Evolutionary conservation across 768 basidiomycete species (phyloP), one percentile per base, ranked within the genome.

Genomic region (Stropharia rugosoannulata): DNA sequence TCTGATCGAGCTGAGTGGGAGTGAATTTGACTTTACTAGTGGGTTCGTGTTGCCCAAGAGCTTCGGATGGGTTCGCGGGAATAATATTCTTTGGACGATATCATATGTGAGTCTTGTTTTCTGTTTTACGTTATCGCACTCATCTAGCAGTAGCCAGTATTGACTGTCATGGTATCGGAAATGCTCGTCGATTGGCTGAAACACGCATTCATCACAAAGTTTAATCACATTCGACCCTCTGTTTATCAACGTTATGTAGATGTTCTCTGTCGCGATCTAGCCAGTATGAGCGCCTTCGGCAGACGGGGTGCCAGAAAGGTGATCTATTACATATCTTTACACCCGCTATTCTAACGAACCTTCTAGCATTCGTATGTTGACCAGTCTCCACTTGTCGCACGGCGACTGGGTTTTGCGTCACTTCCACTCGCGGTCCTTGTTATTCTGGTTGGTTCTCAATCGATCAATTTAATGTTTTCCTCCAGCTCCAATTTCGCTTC

Each of bases 161-260:
- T 98, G 48, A 90, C 91, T 2, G 97, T 99, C 3, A 79, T 98
- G 70, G 66, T 86, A 4, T 96, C 94, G 2, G 97, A 99, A 70
- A 90, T 93, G 81, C 70, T 90, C 11, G 97, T 99, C 10, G 97
- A 99, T 68, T 99, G 96, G 96, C 79, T 98, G 49, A 99, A 99
- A 69, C 97, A 99, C 65, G 96, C 95, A 9, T 99, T 98, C 73
- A 98, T 99, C 64, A 96, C 95, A 49, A 99, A 99, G 70, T 98
- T 98, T 77, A 99, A 99, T 63, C 96, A 98, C 65, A 95, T 99
- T 45, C 86, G 95, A 0, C 93, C 95, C 0, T 90, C 89, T 0
- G 93, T 98, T 2, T 99, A 98, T 62, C 94, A 94, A 59, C 83
- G 96, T 13, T 99, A 93, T 68, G 91, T 88, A 2, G 97, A 99